Evolutionary conservation across 345 rosid species (phyloP).

Genomic region (Hibiscus syriacus): DNA sequence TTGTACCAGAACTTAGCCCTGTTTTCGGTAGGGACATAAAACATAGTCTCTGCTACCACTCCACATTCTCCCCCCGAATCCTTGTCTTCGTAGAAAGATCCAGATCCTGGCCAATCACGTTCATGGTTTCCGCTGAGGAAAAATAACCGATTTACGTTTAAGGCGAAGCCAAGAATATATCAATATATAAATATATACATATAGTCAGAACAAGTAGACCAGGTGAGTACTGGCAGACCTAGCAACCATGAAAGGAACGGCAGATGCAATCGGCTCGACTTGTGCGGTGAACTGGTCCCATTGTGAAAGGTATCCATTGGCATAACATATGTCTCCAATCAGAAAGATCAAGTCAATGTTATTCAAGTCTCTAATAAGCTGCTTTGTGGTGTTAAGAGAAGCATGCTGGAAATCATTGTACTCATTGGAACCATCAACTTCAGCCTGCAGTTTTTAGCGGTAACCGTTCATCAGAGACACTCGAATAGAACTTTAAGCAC

Average conservation of each 20-base stretch:
- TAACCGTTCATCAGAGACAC: background rate
- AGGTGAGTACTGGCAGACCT: conserved; percentile 26
- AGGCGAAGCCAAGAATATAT: background rate
- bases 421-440: conserved; percentile 58
- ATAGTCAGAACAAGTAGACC: background rate
- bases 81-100: conserved; percentile 43
- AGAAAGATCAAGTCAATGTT: conserved; percentile 55
- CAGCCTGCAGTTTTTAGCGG: conserved; percentile 34
- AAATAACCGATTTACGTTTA: background rate
- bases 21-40: conserved; percentile 56
- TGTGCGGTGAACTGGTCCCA: conserved; percentile 73
- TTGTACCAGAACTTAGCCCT: conserved; percentile 54
- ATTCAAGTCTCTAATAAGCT: conserved; percentile 45
- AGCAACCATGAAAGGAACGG: conserved; percentile 65
- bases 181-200: background rate
- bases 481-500: background rate
- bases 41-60: conserved; percentile 68
- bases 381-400: conserved; percentile 59
- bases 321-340: conserved; percentile 64
- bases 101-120: conserved; percentile 63
- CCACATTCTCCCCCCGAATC: conserved; percentile 89
- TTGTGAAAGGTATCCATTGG: conserved; percentile 61
- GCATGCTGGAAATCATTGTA: conserved; percentile 41
- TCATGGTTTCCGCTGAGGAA: conserved; percentile 58
- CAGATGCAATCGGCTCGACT: conserved; percentile 59